Conservation (phyloP, 305 asterid genomes). For the Solanum chacoense region DNA sequence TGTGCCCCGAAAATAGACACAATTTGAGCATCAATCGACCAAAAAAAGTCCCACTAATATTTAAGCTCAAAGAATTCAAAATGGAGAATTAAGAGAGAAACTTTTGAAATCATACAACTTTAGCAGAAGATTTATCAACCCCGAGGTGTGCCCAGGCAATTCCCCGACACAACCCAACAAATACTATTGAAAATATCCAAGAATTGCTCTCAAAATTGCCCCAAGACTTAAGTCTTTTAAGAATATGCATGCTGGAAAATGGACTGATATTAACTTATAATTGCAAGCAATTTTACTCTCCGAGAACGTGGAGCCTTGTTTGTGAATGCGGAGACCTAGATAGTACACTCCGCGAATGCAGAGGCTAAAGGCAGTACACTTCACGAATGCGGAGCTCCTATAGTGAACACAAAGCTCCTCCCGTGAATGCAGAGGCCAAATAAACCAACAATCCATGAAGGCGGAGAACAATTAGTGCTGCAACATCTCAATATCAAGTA, state of each 20-base stretch:
- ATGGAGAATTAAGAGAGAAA: neutral
- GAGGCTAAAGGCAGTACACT: neutral
- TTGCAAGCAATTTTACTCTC: neutral
- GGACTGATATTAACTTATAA: neutral
- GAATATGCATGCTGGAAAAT: neutral
- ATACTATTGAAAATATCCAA: neutral
- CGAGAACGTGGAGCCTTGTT: neutral
- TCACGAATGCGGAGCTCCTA: neutral
- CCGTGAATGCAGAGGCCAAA: neutral
- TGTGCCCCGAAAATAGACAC: neutral
- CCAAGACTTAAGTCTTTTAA: neutral
- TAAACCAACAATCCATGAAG: neutral
- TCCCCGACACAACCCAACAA: neutral
- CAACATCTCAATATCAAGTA: neutral
- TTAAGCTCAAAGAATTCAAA: neutral
- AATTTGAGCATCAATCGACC: neutral
- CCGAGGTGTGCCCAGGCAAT: neutral
- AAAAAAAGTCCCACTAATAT: neutral
- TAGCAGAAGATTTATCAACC: neutral
- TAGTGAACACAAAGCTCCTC: neutral
- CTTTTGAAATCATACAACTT: neutral
- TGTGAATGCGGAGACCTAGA: neutral
- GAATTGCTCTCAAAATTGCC: neutral
- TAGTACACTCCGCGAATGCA: neutral
- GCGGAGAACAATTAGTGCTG: neutral